Conservation (phyloP, 164 flowering plant species). For the Stephania cephalantha region DNA sequence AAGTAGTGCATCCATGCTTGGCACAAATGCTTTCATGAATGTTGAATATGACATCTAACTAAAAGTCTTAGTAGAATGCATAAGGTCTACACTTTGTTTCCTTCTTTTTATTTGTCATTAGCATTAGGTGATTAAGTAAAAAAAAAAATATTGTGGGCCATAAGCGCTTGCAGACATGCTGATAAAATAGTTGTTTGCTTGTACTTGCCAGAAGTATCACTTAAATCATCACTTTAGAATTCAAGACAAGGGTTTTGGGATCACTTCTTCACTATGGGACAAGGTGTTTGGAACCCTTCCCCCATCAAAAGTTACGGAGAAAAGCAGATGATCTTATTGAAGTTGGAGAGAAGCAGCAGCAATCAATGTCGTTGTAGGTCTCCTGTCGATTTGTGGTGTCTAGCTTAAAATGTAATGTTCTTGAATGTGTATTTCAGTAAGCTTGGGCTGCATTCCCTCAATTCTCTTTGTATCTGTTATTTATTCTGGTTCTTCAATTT, state of each 20-base stretch:
- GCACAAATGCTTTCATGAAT: not conserved
- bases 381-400: constrained; percentile 1
- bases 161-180: not conserved
- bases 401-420: not conserved
- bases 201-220: constrained; percentile 66
- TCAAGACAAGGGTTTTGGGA: constrained; percentile 83
- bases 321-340: constrained; percentile 23
- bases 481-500: not conserved
- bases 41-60: not conserved
- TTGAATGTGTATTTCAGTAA: not conserved
- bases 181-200: constrained; percentile 3
- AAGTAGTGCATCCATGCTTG: not conserved
- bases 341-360: not conserved
- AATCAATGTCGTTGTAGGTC: not conserved
- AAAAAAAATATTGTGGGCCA: not conserved
- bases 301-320: constrained; percentile 33
- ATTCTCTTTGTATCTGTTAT: constrained; percentile 5
- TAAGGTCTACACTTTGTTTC: not conserved
- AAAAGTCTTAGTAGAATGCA: not conserved
- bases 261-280: constrained; percentile 88
- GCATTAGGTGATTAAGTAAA: not conserved
- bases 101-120: no score
- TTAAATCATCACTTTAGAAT: constrained; percentile 89
- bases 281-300: constrained; percentile 83
- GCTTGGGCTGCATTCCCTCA: not conserved